Conservation (phyloP, 2,329 filamentous ascomycete species). For the Sclerotinia nivalis region DNA sequence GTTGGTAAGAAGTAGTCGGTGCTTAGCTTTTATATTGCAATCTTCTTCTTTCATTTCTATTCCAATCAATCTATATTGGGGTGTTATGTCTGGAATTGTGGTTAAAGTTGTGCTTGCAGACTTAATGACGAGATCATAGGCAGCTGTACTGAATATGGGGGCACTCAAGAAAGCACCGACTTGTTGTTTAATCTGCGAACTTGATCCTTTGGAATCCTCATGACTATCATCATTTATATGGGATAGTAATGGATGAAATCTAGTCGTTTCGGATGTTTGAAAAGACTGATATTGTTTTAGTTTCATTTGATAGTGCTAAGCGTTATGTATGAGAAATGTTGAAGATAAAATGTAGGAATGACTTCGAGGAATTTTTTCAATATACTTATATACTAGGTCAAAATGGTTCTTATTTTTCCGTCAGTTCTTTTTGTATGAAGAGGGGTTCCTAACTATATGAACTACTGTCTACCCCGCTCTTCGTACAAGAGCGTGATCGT, state of each 20-base stretch:
- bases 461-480: no score
- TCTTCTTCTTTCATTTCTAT: neutral
- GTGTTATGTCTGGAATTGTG: neutral
- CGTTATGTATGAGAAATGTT: conserved; percentile 4
- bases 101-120: neutral
- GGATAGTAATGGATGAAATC: conserved; percentile 3
- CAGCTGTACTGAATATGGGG: conserved; percentile 3
- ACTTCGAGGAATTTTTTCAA: neutral
- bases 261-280: neutral
- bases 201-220: conserved; percentile 1
- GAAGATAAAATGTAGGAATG: neutral
- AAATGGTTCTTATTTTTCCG: neutral
- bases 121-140: conserved; percentile 4
- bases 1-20: conserved; percentile 11
- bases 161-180: conserved; percentile 3
- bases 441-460: no score
- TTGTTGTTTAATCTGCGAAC: neutral
- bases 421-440: neutral
- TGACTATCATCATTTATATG: neutral
- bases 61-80: neutral
- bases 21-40: neutral
- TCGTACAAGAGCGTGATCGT: no score
- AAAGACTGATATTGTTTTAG: conserved; percentile 2
- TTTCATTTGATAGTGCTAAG: conserved; percentile 5
- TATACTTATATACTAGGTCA: neutral